Conservation (phyloP, 116 monocot species). For the Posidonia oceanica region DNA sequence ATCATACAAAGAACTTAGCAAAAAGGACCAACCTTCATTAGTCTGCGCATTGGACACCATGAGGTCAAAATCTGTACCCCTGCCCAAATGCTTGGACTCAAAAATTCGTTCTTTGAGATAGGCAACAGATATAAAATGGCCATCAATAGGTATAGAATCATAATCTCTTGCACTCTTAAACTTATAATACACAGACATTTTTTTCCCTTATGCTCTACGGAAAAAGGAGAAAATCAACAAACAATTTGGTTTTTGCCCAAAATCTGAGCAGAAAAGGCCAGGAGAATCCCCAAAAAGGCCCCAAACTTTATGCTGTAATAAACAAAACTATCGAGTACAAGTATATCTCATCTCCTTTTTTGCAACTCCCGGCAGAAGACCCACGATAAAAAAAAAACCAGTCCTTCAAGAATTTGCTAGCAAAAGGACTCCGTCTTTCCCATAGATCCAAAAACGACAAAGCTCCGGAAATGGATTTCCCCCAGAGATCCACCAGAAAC, state of each 20-base stretch:
- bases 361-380: background rate
- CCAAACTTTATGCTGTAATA: background rate
- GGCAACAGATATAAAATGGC: constrained; percentile 95
- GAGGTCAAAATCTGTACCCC: constrained; percentile 95
- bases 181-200: constrained; percentile 97
- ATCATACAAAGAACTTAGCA: constrained; percentile 3
- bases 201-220: constrained; percentile 7
- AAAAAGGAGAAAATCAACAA: constrained; percentile 2
- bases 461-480: no score
- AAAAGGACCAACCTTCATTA: constrained; percentile 89
- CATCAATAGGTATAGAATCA: constrained; percentile 88
- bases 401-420: no score
- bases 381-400: background rate
- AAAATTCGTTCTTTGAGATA: constrained; percentile 97
- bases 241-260: background rate
- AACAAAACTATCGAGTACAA: constrained; percentile 6
- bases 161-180: constrained; percentile 99
- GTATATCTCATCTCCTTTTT: constrained; percentile 3
- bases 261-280: background rate
- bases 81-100: constrained; percentile 95
- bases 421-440: no score
- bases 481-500: no score
- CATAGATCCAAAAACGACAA: no score
- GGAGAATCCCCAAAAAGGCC: background rate
- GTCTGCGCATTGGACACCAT: constrained; percentile 96